Percentiles rank a stretch among this genome's conserved stretches.
phyloP scores from a whole-genome alignment of 2,329 filamentous ascomycete species.

The Aspergillus sp. region DNA sequence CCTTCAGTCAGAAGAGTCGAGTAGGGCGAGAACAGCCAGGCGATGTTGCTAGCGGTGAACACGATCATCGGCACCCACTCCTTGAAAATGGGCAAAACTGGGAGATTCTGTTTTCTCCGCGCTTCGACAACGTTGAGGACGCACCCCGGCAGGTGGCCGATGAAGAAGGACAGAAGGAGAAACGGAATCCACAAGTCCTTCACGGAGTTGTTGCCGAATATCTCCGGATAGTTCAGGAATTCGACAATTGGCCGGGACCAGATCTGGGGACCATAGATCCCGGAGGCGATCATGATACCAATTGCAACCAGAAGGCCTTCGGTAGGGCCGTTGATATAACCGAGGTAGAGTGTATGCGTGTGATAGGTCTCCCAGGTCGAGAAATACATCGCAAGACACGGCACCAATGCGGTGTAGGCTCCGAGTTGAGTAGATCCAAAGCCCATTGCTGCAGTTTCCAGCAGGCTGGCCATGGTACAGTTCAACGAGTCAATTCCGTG shows the following conservation, averaged over 20 bases:
- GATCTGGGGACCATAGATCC: constrained; percentile 81
- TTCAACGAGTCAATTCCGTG: constrained; percentile 98
- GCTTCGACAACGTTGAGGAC: constrained; percentile 80
- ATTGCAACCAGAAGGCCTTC: constrained; percentile 91
- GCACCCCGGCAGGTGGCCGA: constrained; percentile 82
- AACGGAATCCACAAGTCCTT: constrained; percentile 83
- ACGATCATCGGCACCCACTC: constrained; percentile 92
- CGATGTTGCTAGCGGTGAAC: constrained; percentile 69
- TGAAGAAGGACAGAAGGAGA: constrained; percentile 63
- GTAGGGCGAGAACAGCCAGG: constrained; percentile 88
- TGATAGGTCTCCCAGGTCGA: constrained; percentile 99
- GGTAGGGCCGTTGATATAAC: constrained; percentile 94
- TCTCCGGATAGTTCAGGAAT: constrained; percentile 61
- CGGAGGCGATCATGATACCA: constrained; percentile 78
- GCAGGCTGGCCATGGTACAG: constrained; percentile 86
- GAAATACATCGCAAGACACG: constrained; percentile 97
- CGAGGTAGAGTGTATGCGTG: constrained; percentile 93
- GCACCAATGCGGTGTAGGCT: constrained; percentile 86
- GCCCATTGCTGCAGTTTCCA: constrained; percentile 91
- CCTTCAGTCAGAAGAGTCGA: constrained; percentile 79
- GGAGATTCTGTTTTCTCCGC: constrained; percentile 67
- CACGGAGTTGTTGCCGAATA: constrained; percentile 71
- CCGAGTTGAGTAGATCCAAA: constrained; percentile 80
- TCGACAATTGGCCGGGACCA: constrained; percentile 75
- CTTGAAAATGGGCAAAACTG: constrained; percentile 77